Percentiles rank a stretch among this genome's conserved stretches.
Evolutionary conservation across 2,329 filamentous ascomycete genomes (phyloP).

Genomic region (Aspergillus arachidicola): DNA sequence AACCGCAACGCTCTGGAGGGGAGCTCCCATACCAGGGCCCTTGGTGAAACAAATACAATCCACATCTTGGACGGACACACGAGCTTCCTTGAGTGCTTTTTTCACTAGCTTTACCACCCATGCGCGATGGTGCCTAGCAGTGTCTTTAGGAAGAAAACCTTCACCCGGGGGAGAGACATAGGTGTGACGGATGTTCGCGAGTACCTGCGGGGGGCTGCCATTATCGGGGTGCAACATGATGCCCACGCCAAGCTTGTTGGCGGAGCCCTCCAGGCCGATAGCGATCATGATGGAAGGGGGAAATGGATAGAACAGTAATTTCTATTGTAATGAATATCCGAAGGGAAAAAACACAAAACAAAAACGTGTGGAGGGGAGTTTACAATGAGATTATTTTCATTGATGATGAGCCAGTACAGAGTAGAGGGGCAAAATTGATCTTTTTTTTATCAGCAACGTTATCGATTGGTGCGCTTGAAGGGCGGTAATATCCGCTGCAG

Average conservation of each 20-base stretch:
- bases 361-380: neutral
- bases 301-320: neutral
- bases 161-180: constrained; percentile 89
- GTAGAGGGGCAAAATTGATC: constrained; percentile 21
- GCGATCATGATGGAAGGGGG: constrained; percentile 57
- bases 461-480: constrained; percentile 29
- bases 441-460: constrained; percentile 30
- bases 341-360: neutral
- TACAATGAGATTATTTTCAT: neutral
- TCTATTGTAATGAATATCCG: neutral
- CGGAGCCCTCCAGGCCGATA: constrained; percentile 84
- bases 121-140: constrained; percentile 83
- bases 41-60: constrained; percentile 95
- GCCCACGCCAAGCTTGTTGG: constrained; percentile 96
- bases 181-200: constrained; percentile 93
- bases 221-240: constrained; percentile 74
- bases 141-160: constrained; percentile 96
- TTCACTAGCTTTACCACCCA: constrained; percentile 84
- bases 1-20: constrained; percentile 81
- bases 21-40: constrained; percentile 95
- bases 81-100: constrained; percentile 72
- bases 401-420: neutral
- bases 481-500: constrained; percentile 17
- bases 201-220: constrained; percentile 64
- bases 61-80: constrained; percentile 64